Base-by-base conservation (phyloP, 306 rosid genomes). In the Dicorynia guianensis region DNA sequence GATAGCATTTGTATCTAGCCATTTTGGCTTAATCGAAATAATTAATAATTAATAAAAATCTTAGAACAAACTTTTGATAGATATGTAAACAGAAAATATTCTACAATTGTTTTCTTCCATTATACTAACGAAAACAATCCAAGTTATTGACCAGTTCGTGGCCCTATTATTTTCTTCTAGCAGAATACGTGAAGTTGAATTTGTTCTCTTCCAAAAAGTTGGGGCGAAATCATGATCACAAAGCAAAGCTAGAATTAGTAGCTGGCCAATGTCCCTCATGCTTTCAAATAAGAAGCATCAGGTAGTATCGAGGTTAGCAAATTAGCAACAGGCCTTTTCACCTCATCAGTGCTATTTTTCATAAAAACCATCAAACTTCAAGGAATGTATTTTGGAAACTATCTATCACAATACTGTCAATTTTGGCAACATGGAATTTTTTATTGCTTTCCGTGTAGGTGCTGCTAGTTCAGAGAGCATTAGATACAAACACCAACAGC, bases 121-220 rank as follows among this genome's bases (percentile, higher is more conserved):
- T 17, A 40, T 15, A 68, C 6, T 19, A 34, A 49, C 6, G 30
- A 33, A 67, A 6, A 67, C 30, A 14, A 49, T 47, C 13, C 20
- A 69, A 35, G 1, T 15, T 35, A 52, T 48, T 11, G 13, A 52
- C 58, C 49, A 52, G 18, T 10, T 54, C 55, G 72, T 14, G 34
- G 13, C 56, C 67, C 36, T 58, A 9, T 11, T 18, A 53, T 43
- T 36, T 59, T 10, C 10, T 52, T 34, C 50, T 65, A 59, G 63
- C 49, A 38, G 52, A 64, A 25, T 59, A 73, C 15, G 69, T 35
- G 43, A 50, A 82, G 48, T 34, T 9, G 44, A 64, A 35, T 71
- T 33, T 70, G 12, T 33, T 40, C 54, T 18, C 49, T 65, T 50
- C 66, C 47, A 81, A 61, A 65, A 71, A 53, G 6, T 52, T 11